These are phyloP conservation scores for Areca catechu DNA, from an alignment of 176 grass and related monocot species.

Conservation along the genomic window DNA sequence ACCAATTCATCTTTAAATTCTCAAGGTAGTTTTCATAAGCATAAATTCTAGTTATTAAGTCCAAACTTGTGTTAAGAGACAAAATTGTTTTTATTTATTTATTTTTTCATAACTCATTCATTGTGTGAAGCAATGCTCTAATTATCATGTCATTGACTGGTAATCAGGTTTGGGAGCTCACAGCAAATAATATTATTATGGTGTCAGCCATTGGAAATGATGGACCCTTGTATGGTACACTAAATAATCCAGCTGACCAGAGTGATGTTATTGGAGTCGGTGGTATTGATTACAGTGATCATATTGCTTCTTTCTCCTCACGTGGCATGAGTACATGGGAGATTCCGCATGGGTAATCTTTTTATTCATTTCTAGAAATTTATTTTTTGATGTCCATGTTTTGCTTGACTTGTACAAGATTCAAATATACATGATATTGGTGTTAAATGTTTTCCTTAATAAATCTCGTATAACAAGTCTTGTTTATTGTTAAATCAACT, in stretches of 20 bases:
- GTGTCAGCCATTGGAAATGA: constrained; percentile 99
- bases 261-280: constrained; percentile 93
- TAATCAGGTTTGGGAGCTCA: constrained; percentile 94
- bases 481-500: too few species aligned
- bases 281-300: constrained; percentile 97
- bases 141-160: neutral
- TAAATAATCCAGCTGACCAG: constrained; percentile 98
- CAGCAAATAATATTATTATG: constrained; percentile 98
- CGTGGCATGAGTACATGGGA: constrained; percentile 99
- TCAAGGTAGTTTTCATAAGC: too few species aligned
- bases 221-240: constrained; percentile 92
- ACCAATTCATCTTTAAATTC: too few species aligned
- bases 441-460: too few species aligned
- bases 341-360: constrained; percentile 84
- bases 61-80: too few species aligned
- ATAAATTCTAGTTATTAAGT: too few species aligned
- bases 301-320: constrained; percentile 98
- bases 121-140: neutral
- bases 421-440: neutral
- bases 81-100: too few species aligned
- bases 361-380: constrained; percentile 7
- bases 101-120: neutral
- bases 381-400: neutral
- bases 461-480: too few species aligned
- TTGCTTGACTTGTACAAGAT: neutral